These are phyloP conservation scores for Senecio squalidus DNA, from an alignment of 140 eudicot genomes.

Conservation along the genomic window DNA sequence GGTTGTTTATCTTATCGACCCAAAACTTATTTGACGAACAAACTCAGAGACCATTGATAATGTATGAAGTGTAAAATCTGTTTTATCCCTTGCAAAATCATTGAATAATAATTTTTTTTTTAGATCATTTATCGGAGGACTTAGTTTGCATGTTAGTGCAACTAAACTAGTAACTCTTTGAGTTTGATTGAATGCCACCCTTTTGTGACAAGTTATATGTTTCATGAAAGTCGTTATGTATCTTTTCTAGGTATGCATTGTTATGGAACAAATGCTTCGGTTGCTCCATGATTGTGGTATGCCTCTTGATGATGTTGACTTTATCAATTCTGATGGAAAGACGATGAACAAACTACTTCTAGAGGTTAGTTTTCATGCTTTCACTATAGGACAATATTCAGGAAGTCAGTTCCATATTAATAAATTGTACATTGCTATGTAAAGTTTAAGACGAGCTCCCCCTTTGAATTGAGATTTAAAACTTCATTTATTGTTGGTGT, in stretches of 20 bases:
- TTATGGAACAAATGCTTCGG: conserved; percentile 97
- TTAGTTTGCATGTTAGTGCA: too few relatives aligned
- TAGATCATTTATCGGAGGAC: too few relatives aligned
- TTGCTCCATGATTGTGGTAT: conserved; percentile 95
- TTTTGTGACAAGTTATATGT: too few relatives aligned
- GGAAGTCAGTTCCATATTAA: neutral
- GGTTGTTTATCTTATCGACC: too few relatives aligned
- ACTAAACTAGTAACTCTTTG: too few relatives aligned
- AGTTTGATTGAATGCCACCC: too few relatives aligned
- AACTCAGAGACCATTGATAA: too few relatives aligned
- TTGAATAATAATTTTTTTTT: neutral
- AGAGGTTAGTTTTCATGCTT: conserved; percentile 72
- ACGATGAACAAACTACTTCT: conserved; percentile 77
- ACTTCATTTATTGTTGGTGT: neutral
- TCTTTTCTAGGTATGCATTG: conserved; percentile 66
- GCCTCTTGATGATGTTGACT: conserved; percentile 87
- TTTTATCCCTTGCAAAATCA: neutral
- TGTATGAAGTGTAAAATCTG: too few relatives aligned
- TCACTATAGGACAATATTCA: too few relatives aligned
- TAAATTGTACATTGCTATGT: neutral
- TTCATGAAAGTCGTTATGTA: neutral
- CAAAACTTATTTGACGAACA: too few relatives aligned
- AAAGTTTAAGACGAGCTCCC: neutral
- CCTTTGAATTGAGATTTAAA: neutral
- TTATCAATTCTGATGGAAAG: conserved; percentile 88